Base-by-base conservation (phyloP, 805 yeast species). In the Nakazawaea sp. region DNA sequence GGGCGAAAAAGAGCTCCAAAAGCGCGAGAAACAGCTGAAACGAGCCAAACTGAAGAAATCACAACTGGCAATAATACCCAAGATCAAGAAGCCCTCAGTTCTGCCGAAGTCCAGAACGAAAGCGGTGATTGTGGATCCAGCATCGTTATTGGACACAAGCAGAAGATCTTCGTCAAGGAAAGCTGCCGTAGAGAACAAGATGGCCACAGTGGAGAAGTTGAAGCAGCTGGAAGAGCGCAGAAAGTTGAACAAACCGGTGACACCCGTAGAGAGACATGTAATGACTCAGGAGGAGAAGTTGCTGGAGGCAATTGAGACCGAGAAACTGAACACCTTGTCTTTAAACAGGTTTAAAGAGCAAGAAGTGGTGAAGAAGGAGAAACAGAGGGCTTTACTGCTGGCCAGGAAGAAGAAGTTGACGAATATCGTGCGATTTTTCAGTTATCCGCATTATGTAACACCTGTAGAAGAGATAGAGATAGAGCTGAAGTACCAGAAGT, bases 251-350 rank as follows among this genome's bases (percentile, higher is more conserved):
- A 38, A 42, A 25, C 58, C 50, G 4, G 34, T 30, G 15, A 35
- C 26, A 17, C 52, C 45, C 58, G 66, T 53, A 61, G 61, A 48
- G 53, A 49, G 46, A 35, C 61, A 65, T 13, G 64, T 66, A 40
- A 61, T 77, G 50, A 81, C 92, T 0, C 82, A 82, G 47, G 87
- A 75, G 41, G 86, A 83, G 51, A 63, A 81, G 28, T 57, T 83
- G 31, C 80, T 71, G n/a, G 92, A 87, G 54, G 97, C 98, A 1
- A 64, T 78, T 32, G 82, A 80, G 47, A 92, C 97, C 0, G 98
- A 92, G 58, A 69, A 72, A 52, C 70, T 72, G 30, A 92, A 92
- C 55, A 62, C 77, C 2, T 64, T 75, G 19, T 82, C 96, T 3
- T 63, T 92, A 45, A 77, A 82, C 44, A 67, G 72, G 49, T 92